Conservation (phyloP, 1,284 basidiomycete genomes). For the Athelia psychrophila region DNA sequence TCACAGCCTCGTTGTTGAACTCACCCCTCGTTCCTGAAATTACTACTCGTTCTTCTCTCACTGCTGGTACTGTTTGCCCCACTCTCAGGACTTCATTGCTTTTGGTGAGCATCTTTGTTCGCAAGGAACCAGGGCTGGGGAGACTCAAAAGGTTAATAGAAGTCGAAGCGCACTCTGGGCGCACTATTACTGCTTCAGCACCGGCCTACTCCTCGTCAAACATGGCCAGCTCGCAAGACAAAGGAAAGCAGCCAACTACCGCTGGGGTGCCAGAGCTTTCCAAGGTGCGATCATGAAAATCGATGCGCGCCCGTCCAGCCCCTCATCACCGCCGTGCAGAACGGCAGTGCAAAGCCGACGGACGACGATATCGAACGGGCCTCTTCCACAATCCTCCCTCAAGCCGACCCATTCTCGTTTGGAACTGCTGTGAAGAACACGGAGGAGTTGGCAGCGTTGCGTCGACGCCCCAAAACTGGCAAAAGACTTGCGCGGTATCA, state of each 20-base stretch:
- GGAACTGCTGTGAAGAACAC: conserved; percentile 55
- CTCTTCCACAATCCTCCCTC: conserved; percentile 24
- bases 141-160: too few relatives aligned
- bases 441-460: conserved; percentile 56
- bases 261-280: conserved; percentile 16
- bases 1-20: too few relatives aligned
- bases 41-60: too few relatives aligned
- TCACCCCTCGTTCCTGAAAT: too few relatives aligned
- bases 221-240: not conserved
- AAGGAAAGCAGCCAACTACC: conserved; percentile 20
- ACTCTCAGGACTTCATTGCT: too few relatives aligned
- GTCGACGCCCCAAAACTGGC: conserved; percentile 52
- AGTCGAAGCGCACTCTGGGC: too few relatives aligned
- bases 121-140: too few relatives aligned
- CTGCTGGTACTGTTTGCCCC: too few relatives aligned
- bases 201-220: not conserved
- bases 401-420: conserved; percentile 56
- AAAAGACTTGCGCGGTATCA: conserved; percentile 74
- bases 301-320: too few relatives aligned
- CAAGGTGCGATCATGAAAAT: not conserved
- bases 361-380: conserved; percentile 47
- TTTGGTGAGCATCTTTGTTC: too few relatives aligned
- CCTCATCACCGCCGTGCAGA: not conserved
- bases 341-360: conserved; percentile 27
- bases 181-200: too few relatives aligned